Percentiles rank a stretch among this genome's conserved stretches.
phyloP scores from a whole-genome alignment of 768 basidiomycete species.

The Kwoniella mangroviensis region DNA sequence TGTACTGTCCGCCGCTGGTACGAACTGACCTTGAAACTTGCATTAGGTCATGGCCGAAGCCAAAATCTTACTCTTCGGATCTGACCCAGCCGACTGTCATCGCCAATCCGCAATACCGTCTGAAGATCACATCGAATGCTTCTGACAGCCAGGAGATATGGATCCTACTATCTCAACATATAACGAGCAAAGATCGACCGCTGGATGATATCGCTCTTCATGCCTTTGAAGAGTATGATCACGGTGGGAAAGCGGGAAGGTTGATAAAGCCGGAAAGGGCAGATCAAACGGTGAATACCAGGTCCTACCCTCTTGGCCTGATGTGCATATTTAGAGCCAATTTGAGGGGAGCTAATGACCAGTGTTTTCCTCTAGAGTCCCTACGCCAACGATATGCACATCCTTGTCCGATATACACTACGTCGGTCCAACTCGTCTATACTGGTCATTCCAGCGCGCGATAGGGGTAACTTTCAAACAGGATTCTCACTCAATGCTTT shows the following conservation, averaged over 20 bases:
- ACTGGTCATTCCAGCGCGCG: conserved; percentile 42
- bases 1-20: too few species aligned
- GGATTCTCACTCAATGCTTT: conserved; percentile 49
- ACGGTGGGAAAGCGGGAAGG: background rate
- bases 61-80: conserved; percentile 5
- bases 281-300: conserved; percentile 12
- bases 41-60: conserved; percentile 42
- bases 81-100: background rate
- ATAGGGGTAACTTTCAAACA: conserved; percentile 47
- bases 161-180: conserved; percentile 80
- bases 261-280: conserved; percentile 14
- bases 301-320: background rate
- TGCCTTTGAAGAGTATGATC: conserved; percentile 55
- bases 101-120: conserved; percentile 25
- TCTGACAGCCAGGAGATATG: conserved; percentile 65
- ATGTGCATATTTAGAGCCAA: background rate
- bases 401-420: conserved; percentile 57
- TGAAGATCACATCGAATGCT: background rate
- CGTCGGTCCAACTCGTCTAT: conserved; percentile 7
- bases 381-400: conserved; percentile 62
- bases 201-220: conserved; percentile 73
- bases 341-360: background rate
- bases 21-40: too few species aligned
- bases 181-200: conserved; percentile 65
- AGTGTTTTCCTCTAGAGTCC: conserved; percentile 41